phyloP scores from a whole-genome alignment of 345 rosid species.

The Carallia pectinifolia region DNA sequence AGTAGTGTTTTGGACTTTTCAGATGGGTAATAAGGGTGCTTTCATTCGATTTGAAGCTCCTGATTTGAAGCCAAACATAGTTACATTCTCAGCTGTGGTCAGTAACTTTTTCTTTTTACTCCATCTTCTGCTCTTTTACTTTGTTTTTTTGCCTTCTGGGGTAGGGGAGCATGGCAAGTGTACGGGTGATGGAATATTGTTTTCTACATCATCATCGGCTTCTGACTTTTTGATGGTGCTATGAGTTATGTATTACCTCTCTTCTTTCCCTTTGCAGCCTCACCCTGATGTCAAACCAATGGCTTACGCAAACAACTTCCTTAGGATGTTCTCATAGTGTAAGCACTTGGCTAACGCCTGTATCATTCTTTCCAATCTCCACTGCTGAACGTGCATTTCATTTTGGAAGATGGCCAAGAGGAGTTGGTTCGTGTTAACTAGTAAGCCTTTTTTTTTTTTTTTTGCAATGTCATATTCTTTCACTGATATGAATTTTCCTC shows the following conservation, averaged over 20 bases:
- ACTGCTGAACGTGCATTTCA: background rate
- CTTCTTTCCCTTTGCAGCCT: constrained; percentile 48
- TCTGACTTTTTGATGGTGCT: background rate
- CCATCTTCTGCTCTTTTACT: background rate
- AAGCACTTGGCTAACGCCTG: background rate
- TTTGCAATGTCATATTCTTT: constrained; percentile 6
- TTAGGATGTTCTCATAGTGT: constrained; percentile 20
- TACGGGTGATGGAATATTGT: no score
- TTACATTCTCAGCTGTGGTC: constrained; percentile 93
- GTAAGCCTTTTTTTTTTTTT: background rate
- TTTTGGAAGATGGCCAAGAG: constrained; percentile 4
- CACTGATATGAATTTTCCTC: background rate
- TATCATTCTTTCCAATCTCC: constrained; percentile 12
- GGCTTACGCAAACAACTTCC: constrained; percentile 92
- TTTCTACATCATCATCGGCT: background rate
- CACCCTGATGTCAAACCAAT: constrained; percentile 96
- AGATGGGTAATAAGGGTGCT: constrained; percentile 99
- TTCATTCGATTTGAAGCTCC: constrained; percentile 90
- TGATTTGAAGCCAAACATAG: constrained; percentile 81
- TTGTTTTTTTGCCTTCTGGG: background rate
- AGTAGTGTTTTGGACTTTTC: constrained; percentile 24
- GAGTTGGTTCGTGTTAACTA: constrained; percentile 1
- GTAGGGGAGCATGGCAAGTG: background rate
- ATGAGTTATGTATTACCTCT: background rate
- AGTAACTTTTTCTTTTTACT: constrained; percentile 29